phyloP scores from a whole-genome alignment of 2,329 filamentous ascomycete genomes.

The Ophiostoma pallidulum region DNA sequence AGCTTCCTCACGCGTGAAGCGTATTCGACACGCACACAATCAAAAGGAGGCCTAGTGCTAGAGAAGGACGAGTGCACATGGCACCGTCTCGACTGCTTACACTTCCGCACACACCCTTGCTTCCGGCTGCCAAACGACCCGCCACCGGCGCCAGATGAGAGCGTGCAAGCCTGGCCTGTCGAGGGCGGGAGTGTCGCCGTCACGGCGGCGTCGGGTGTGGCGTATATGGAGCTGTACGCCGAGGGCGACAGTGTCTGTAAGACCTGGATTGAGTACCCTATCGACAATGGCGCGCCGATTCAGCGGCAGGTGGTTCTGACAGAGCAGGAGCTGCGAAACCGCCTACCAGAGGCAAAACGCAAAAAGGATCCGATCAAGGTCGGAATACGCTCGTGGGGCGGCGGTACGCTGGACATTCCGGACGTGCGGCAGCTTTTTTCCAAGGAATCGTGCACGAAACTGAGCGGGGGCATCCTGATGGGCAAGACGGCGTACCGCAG shows the following conservation, averaged over 20 bases:
- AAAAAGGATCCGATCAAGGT: slow-evolving; percentile 56
- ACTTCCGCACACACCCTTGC: slow-evolving; percentile 83
- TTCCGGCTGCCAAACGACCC: slow-evolving; percentile 76
- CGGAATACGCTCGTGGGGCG: slow-evolving; percentile 65
- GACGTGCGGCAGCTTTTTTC: slow-evolving; percentile 63
- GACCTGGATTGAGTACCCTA: slow-evolving; percentile 70
- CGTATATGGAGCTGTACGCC: slow-evolving; percentile 72
- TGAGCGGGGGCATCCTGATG: slow-evolving; percentile 53
- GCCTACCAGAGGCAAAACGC: slow-evolving; percentile 62
- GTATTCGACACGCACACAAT: slow-evolving; percentile 78
- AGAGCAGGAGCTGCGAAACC: slow-evolving; percentile 63
- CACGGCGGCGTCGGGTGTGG: slow-evolving; percentile 71
- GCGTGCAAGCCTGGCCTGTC: slow-evolving; percentile 77
- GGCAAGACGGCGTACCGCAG: slow-evolving; percentile 67
- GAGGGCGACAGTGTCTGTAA: slow-evolving; percentile 75
- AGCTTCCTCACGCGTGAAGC: slow-evolving; percentile 74
- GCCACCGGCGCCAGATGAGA: slow-evolving; percentile 54
- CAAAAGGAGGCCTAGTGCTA: slow-evolving; percentile 65
- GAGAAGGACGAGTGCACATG: slow-evolving; percentile 79
- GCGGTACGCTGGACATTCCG: slow-evolving; percentile 65
- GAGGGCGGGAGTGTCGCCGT: slow-evolving; percentile 68
- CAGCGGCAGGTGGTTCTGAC: slow-evolving; percentile 66
- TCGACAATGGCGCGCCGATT: slow-evolving; percentile 45
- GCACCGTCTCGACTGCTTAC: slow-evolving; percentile 82
- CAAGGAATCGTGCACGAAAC: slow-evolving; percentile 63